Evolutionary conservation across 495 filamentous ascomycete species (phyloP), one percentile per base, ranked within the genome.

Genomic region (Penicillium robsamsonii): DNA sequence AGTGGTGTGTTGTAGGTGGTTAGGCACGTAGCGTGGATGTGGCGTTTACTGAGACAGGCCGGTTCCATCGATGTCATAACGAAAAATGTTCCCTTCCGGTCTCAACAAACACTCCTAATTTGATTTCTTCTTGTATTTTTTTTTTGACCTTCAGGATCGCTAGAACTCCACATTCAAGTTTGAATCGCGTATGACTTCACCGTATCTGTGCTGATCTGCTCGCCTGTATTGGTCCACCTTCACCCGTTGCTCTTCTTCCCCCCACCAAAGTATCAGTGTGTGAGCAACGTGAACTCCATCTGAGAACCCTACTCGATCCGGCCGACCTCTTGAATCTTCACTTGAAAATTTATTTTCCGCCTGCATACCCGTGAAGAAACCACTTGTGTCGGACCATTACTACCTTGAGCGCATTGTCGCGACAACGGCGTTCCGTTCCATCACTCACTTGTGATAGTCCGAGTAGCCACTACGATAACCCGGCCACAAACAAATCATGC

Each of bases 31-130:
- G 61, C 54, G 56, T 54, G 55, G 58, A 57, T 62, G 66, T 69
- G 66, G 66, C 66, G 66, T 57, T 50, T 60, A 66, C 56, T 43
- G 18, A 25, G 42, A 22, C n/a, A 62, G 50, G 53, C 57, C 64
- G 55, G 59, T 66, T 57, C 66, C 67, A 68, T 68, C 69, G 71
- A 69, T 69, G 60, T 67, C 58, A 64, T 64, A 58, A 33, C 47
- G 57, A 60, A 63, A 65, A 62, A 60, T 35, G 49, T 47, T 40
- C 29, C 50, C 50, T 18, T 35, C 13, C 27, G 25, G 10, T 42
- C 38, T 42, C 13, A 13, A 29, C 38, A 31, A 35, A 43, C 13
- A 18, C 9, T 40, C 12, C 38, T 7, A 3, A 15, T 13, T 51
- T 18, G 38, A 20, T 15, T 29, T 24, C 30, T 12, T 38, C 30